phyloP scores from a whole-genome alignment of 2,329 filamentous ascomycete genomes.

The Penicillium sp. region DNA sequence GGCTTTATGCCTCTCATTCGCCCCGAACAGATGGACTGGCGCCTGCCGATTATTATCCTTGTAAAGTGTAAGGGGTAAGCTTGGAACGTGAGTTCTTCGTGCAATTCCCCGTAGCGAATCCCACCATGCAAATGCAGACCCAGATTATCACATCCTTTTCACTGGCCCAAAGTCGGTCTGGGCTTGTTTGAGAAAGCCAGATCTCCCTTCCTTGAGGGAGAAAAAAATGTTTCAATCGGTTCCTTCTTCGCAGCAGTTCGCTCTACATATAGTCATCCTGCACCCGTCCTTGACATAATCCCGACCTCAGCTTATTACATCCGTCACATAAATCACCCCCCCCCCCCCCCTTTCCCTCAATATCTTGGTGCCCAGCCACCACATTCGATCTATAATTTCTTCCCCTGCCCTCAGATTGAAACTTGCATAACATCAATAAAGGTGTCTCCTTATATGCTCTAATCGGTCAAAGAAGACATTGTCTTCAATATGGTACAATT shows the following conservation, averaged over 20 bases:
- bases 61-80: constrained; percentile 1
- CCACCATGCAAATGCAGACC: constrained; percentile 15
- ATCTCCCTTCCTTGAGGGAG: too few species aligned
- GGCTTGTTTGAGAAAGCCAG: constrained; percentile 5
- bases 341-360: too few species aligned
- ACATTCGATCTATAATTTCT: too few species aligned
- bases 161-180: constrained; percentile 1
- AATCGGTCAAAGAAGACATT: too few species aligned
- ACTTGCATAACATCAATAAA: too few species aligned
- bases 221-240: too few species aligned
- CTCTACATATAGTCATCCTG: neutral
- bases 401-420: too few species aligned
- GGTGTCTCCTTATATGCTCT: too few species aligned
- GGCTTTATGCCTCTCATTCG: neutral
- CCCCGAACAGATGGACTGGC: neutral
- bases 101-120: constrained; percentile 2
- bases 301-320: neutral
- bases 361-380: too few species aligned
- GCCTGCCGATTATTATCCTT: neutral
- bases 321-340: too few species aligned
- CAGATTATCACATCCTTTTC: constrained; percentile 15
- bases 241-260: neutral
- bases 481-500: too few species aligned
- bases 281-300: neutral
- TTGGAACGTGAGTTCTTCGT: constrained; percentile 15